These are phyloP conservation scores for Yamadazyma olivae DNA, from an alignment of 805 yeast genomes.

Conservation along the genomic window DNA sequence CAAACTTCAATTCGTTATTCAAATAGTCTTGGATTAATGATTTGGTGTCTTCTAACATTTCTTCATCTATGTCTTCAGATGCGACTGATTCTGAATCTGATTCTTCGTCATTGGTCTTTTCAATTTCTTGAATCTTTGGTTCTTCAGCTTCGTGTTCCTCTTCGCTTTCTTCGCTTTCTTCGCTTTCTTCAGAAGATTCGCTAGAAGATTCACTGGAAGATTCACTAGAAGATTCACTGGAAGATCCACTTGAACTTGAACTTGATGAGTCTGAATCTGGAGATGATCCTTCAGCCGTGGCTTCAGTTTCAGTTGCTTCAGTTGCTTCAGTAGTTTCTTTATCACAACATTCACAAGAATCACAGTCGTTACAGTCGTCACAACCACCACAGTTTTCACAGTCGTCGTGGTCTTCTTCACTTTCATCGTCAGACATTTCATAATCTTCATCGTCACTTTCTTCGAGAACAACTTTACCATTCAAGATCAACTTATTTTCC, in stretches of 20 bases:
- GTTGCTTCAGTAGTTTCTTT: slow-evolving; percentile 6
- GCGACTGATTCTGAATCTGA: slow-evolving; percentile 12
- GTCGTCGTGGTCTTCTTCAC: slow-evolving; percentile 13
- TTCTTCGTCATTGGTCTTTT: slow-evolving; percentile 8
- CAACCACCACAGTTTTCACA: slow-evolving; percentile 7
- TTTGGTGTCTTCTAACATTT: slow-evolving; percentile 38
- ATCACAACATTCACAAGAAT: slow-evolving; percentile 10
- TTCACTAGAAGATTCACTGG: slow-evolving; percentile 13
- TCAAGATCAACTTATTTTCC: slow-evolving; percentile 39
- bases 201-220: slow-evolving; percentile 16
- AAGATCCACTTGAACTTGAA: slow-evolving; percentile 1
- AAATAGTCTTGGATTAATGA: slow-evolving; percentile 34
- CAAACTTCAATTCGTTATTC: slow-evolving; percentile 37
- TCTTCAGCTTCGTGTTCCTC: slow-evolving; percentile 9
- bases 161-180: slow-evolving; percentile 10
- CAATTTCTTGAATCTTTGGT: slow-evolving; percentile 2
- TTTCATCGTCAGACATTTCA: slow-evolving; percentile 16
- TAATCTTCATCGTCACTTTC: slow-evolving; percentile 18
- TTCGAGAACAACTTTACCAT: slow-evolving; percentile 30
- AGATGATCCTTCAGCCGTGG: not conserved
- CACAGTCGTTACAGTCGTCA: slow-evolving; percentile 5
- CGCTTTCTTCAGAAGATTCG: slow-evolving; percentile 14
- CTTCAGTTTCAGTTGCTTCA: not conserved
- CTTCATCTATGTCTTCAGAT: slow-evolving; percentile 27
- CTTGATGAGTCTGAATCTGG: slow-evolving; percentile 2